Conservation (phyloP, 148 eudicot genomes). For the Rheum nobile region DNA sequence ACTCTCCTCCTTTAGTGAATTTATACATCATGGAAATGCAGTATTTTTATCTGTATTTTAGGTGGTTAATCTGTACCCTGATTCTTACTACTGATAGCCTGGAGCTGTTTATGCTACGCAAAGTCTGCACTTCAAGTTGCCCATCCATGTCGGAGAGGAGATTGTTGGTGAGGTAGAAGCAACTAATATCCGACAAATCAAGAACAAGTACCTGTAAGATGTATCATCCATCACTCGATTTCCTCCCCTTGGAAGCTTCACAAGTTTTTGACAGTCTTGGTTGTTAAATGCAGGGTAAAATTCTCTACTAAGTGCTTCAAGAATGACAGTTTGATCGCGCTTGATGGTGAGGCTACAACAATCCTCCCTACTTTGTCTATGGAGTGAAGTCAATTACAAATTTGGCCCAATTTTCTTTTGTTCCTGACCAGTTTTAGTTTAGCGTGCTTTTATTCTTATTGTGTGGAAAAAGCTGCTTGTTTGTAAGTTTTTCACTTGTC, state of each 20-base stretch:
- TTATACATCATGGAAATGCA: background rate
- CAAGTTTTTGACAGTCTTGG: background rate
- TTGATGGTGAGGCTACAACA: conserved; percentile 71
- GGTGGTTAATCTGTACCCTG: background rate
- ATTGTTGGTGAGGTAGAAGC: conserved; percentile 50
- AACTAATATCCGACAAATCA: conserved; percentile 19
- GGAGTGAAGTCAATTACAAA: background rate
- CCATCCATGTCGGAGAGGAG: conserved; percentile 59
- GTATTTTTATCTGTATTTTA: background rate
- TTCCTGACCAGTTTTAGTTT: background rate
- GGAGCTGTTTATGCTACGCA: conserved; percentile 79
- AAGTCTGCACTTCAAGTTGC: conserved; percentile 57
- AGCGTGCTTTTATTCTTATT: no score
- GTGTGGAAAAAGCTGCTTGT: background rate
- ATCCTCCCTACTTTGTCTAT: conserved; percentile 34
- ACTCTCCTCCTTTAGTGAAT: no score
- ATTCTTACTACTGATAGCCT: conserved; percentile 39
- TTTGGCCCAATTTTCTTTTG: background rate
- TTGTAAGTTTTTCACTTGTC: background rate
- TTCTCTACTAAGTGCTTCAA: conserved; percentile 65
- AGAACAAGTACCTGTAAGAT: conserved; percentile 53
- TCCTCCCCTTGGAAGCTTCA: background rate
- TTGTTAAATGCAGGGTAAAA: conserved; percentile 31
- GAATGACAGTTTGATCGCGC: conserved; percentile 23
- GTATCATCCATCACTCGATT: background rate